Percentiles rank a stretch among this genome's conserved stretches.
These are phyloP conservation scores for Fragaria vesca DNA, from an alignment of 306 rosid species.

Conservation along the genomic window DNA sequence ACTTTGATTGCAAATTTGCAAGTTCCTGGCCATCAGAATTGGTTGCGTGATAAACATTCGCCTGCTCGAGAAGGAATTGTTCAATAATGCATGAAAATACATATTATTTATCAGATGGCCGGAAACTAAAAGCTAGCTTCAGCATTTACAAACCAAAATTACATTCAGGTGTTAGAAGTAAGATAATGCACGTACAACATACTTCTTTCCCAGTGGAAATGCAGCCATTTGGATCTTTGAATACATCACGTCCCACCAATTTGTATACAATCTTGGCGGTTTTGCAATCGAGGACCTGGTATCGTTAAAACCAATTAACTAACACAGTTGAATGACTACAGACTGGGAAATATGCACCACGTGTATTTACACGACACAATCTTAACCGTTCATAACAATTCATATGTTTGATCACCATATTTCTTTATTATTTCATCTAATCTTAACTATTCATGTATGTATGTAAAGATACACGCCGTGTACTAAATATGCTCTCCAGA, in stretches of 20 bases:
- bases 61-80: conserved; percentile 41
- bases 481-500: no score
- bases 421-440: no score
- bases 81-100: neutral
- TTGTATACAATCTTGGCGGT: conserved; percentile 76
- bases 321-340: neutral
- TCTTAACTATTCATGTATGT: no score
- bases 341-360: neutral
- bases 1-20: conserved; percentile 78
- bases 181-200: conserved; percentile 27
- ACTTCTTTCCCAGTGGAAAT: conserved; percentile 94
- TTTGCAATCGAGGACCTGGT: conserved; percentile 83
- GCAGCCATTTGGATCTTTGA: conserved; percentile 81
- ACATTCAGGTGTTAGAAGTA: neutral
- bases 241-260: conserved; percentile 71
- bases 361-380: no score
- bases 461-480: no score
- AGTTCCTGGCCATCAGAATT: conserved; percentile 72
- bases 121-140: neutral
- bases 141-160: neutral
- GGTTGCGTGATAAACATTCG: conserved; percentile 93
- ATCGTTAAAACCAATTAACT: neutral
- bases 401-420: no score
- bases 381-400: no score
- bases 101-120: neutral